A percentile compares a stretch with the other conserved stretches of the same genome.
Evolutionary conservation across 306 rosid species (phyloP).

Genomic region (Quercus robur): DNA sequence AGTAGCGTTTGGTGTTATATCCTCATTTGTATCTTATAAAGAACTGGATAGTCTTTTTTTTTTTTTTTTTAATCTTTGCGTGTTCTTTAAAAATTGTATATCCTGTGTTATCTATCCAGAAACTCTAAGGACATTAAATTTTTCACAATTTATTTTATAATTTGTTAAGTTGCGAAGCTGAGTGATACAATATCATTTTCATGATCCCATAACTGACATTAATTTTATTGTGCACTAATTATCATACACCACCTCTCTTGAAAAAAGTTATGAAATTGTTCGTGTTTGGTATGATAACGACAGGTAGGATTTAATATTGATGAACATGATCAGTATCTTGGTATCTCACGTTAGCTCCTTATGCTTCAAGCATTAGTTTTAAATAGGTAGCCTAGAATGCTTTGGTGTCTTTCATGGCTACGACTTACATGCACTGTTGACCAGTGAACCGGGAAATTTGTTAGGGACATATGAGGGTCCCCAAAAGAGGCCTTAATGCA

Average conservation of each 20-base stretch:
- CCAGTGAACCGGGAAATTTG: background rate
- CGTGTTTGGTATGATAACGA: too few species aligned
- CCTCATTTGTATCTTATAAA: background rate
- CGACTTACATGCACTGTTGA: slow-evolving; percentile 4
- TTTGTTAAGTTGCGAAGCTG: too few species aligned
- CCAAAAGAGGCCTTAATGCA: too few species aligned
- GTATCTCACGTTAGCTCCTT: background rate
- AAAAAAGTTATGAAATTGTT: too few species aligned
- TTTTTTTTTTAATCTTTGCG: background rate
- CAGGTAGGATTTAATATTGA: background rate
- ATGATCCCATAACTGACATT: too few species aligned
- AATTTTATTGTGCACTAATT: too few species aligned
- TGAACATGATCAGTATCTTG: background rate
- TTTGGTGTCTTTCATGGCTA: background rate
- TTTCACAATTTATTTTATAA: too few species aligned
- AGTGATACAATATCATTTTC: too few species aligned
- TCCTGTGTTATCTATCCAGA: background rate
- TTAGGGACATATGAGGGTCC: too few species aligned
- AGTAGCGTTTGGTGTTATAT: background rate
- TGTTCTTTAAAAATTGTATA: background rate
- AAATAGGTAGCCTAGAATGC: background rate
- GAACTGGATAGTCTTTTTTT: background rate
- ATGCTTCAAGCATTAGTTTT: background rate
- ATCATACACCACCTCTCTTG: too few species aligned
- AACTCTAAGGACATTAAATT: too few species aligned